These are phyloP conservation scores for Wakefieldia striispora DNA, from an alignment of 768 basidiomycete species.

Conservation along the genomic window DNA sequence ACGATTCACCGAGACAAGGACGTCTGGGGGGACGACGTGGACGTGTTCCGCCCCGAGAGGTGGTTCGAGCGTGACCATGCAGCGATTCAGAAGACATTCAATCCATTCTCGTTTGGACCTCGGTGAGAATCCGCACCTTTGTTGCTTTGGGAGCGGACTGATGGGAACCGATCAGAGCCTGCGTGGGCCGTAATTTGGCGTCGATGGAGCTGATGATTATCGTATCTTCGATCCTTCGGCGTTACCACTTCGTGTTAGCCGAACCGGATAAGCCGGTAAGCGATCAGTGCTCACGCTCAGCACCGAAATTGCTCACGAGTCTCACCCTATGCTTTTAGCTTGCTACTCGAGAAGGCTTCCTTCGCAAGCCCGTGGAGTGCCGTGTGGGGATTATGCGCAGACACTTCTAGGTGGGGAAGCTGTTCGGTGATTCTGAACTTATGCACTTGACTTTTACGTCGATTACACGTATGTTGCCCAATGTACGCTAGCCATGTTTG, in stretches of 20 bases:
- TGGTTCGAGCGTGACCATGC: conserved; percentile 75
- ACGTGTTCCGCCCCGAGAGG: conserved; percentile 75
- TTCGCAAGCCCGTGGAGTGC: conserved; percentile 78
- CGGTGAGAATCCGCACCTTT: conserved; percentile 38
- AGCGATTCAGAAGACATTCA: conserved; percentile 69
- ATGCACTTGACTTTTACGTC: neutral
- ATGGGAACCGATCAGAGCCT: conserved; percentile 48
- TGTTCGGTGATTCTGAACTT: neutral
- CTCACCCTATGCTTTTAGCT: conserved; percentile 41
- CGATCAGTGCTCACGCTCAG: conserved; percentile 25
- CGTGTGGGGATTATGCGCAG: conserved; percentile 70
- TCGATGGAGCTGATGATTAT: conserved; percentile 79
- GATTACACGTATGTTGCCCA: neutral
- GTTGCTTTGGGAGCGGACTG: neutral
- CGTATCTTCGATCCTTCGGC: conserved; percentile 72
- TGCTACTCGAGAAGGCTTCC: conserved; percentile 79
- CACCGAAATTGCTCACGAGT: conserved; percentile 4
- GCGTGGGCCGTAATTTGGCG: conserved; percentile 83
- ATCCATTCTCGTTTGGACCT: conserved; percentile 84
- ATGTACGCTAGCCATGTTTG: neutral
- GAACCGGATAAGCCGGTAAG: conserved; percentile 55
- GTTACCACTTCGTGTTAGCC: conserved; percentile 72
- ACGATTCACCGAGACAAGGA: conserved; percentile 71
- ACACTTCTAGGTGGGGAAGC: conserved; percentile 28
- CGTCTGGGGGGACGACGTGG: conserved; percentile 79